phyloP scores from a whole-genome alignment of 2,329 filamentous ascomycete genomes.

The Trichoderma atroviride region DNA sequence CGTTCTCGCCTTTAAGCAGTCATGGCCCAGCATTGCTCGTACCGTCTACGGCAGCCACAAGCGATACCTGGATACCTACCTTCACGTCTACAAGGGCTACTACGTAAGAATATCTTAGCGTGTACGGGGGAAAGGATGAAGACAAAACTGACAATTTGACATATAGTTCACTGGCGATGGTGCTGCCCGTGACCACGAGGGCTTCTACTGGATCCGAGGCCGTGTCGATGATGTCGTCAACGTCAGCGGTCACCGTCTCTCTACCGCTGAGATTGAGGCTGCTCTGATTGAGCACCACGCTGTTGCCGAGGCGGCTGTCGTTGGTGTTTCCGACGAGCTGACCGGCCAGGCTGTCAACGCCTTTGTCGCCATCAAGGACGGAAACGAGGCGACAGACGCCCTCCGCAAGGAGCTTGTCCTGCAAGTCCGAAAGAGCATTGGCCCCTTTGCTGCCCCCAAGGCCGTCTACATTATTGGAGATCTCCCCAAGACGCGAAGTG shows the following conservation, averaged over 20 bases:
- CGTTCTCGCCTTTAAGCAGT: conserved; percentile 93
- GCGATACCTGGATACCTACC: conserved; percentile 97
- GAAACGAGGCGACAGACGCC: conserved; percentile 72
- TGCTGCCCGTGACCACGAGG: conserved; percentile 93
- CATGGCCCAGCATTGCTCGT: conserved; percentile 98
- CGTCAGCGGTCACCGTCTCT: conserved; percentile 92
- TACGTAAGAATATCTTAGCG: conserved; percentile 70
- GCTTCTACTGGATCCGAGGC: conserved; percentile 99
- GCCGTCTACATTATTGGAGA: conserved; percentile 88
- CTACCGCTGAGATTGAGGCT: conserved; percentile 96
- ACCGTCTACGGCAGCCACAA: conserved; percentile 98
- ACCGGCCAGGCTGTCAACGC: conserved; percentile 97
- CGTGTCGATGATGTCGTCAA: conserved; percentile 99
- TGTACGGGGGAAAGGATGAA: neutral
- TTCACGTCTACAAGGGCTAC: conserved; percentile 97
- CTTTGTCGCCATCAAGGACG: conserved; percentile 90
- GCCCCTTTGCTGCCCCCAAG: conserved; percentile 95
- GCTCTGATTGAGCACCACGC: conserved; percentile 89
- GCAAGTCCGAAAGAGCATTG: conserved; percentile 96
- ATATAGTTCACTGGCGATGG: conserved; percentile 85
- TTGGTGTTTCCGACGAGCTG: conserved; percentile 89
- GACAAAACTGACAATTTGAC: conserved; percentile 18
- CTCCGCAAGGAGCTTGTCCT: conserved; percentile 91
- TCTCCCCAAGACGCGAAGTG: conserved; percentile 93
- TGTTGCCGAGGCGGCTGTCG: conserved; percentile 92